Base-by-base conservation (phyloP, 2,329 filamentous ascomycete genomes). In the Incumbomyces lentus region DNA sequence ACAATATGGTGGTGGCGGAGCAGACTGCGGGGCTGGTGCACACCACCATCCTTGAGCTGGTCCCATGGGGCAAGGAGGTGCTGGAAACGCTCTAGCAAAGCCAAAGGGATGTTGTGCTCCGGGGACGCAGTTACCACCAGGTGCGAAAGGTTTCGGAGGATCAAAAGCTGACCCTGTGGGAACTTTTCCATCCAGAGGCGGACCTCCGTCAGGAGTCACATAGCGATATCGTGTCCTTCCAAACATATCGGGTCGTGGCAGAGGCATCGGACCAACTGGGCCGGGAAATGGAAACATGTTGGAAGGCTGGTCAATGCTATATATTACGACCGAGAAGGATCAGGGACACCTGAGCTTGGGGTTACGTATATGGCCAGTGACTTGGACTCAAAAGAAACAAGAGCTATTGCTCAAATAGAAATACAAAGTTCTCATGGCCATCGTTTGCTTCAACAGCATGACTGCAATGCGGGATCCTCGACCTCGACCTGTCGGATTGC, bases 151-250 rank as follows among this genome's bases (percentile, higher is more conserved):
- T 19, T 30, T 38, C 12, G 42, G 42, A n/a, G 34, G 42, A 8
- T 37, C 34, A 26, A 17, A 17, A 30, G 49, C 38, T 26, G 38
- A 40, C 29, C 36, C 48, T 36, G 51, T 39, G 7, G 62, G 62
- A 44, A 61, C 59, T 14, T 58, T 51, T 3, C 59, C 61, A 34
- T 58, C 55, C 46, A 59, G 59, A 13, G 62, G 62, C 43, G 59
- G 56, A 11, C 55, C 49, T 3, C 60, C 61, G 45, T 60, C 58
- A 17, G 54, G 49, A 11, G 60, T 64, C 14, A 60, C 49, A 47
- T 59, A 62, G 22, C 49, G 47, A 39, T 57, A 55, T 12, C 36
- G 26, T 13, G 49, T 52, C 44, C 49, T 55, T 22, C 52, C 52
- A 19, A 52, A 48, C 29, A 55, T 40, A 22, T 51, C 53, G 12